Conservation (phyloP, 176 grass and related monocot species). For the sorghum (Sorghum bicolor) region Sorghum_bicolor_NCBIv3 NC_012872.2:5494001-5494500, state of each 20-base stretch:
- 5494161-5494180: conserved; percentile 1
- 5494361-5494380: background rate
- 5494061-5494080: background rate
- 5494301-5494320: background rate
- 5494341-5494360: background rate
- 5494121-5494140: background rate
- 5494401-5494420: background rate
- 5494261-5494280: background rate
- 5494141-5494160: background rate
- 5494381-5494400: background rate
- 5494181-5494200: background rate
- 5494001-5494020: background rate
- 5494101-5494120: background rate
- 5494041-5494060: background rate
- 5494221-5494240: background rate
- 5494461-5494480: background rate
- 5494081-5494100: background rate
- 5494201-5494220: background rate
- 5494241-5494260: background rate
- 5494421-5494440: background rate
- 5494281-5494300: background rate
- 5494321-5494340: background rate
- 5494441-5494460: background rate
- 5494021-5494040: background rate
- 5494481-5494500: background rate